Base-by-base conservation (phyloP, 345 rosid genomes). In the Salix dunnii region DNA sequence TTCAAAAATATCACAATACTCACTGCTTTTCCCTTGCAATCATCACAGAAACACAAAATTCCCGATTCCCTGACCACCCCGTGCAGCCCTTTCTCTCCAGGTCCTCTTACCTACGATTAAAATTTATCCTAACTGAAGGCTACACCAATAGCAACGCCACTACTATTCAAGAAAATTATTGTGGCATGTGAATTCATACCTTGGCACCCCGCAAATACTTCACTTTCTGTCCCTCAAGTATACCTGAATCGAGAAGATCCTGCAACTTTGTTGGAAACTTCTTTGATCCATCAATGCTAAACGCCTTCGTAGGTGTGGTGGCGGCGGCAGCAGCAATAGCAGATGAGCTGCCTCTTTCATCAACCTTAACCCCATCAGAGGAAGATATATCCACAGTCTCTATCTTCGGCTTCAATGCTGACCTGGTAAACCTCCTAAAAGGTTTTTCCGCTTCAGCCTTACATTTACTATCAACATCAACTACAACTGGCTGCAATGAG, bases 171-270 rank as follows among this genome's bases (percentile, higher is more conserved):
- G 7, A 7, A 5, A 38, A 70, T 42, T 23, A 63, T 8, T 40
- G n/a, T 28, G 30, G 48, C 61, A 49, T 3, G 27, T 20, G 27
- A 65, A n/a, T 38, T 71, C 49, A 62, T 88, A 95, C 99, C 99
- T 85, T 93, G 18, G 82, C 71, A 51, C 82, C 78, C 62, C 97
- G 90, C 21, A 83, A n/a, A 80, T 95, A 95, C 71, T 79, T 88
- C 81, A 93, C 97, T 64, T 74, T 70, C 53, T 79, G 30, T 64
- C 91, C 99, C 79, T 95, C 99, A 12, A 95, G 90, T 72, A 95
- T 85, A 36, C 99, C 92, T 3, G 90, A 83, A 74, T 86, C 90
- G 9, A 95, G 84, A 78, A 95, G 84, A 55, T 90, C 96, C 85
- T 85, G 89, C 83, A 95, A 77, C 78, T 86, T 88, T 1, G 86